Evolutionary conservation across 2,329 filamentous ascomycete genomes (phyloP), one percentile per base, ranked within the genome.

Genomic region (Aureobasidium sp.): DNA sequence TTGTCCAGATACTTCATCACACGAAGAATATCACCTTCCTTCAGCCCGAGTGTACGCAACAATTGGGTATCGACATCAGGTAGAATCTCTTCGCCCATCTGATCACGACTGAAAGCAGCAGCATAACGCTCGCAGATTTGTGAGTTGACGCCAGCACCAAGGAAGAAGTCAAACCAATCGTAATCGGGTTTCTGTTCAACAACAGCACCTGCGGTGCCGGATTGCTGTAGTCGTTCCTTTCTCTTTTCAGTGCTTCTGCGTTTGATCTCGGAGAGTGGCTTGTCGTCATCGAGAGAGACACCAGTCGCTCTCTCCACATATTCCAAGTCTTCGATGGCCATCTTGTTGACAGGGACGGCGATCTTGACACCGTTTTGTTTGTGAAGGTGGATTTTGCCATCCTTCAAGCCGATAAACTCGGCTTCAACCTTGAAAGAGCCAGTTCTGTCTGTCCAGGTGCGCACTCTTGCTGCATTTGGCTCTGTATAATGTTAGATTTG

Each of bases 101-200:
- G 94, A 71, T 99, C 94, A 70, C 87, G 87, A 52, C 84, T 75
- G 71, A 99, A 99, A 2, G 91, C 90, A 70, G 91, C 89, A 1
- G 92, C 87, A 71, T 99, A 99, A 60, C 94, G 85, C 75, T 97
- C 93, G 74, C 94, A 99, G 49, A 96, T 86, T 63, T 95, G 90
- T 53, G 93, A 90, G 48, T 91, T 88, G 68, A 97, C 91, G 50
- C 96, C 93, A 72, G 91, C 95, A 65, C 87, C 86, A 44, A 99
- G 78, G 80, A 99, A 99, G 78, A 99, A 97, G 72, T 97, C 91
- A 70, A 99, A 99, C 94, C 94, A 99, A 73, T 99, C 94, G 72
- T 97, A 96, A 52, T 94, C 87, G 0, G 88, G 81, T 73, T 86
- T 87, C 70, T 81, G 79, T 66, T 88, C 81, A 35, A 91, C 77